A percentile compares a stretch with the other conserved stretches of the same genome.
These are phyloP conservation scores for Capsaspora owczarzaki DNA, from an alignment of 78 protist species.

Conservation along the genomic window DNA sequence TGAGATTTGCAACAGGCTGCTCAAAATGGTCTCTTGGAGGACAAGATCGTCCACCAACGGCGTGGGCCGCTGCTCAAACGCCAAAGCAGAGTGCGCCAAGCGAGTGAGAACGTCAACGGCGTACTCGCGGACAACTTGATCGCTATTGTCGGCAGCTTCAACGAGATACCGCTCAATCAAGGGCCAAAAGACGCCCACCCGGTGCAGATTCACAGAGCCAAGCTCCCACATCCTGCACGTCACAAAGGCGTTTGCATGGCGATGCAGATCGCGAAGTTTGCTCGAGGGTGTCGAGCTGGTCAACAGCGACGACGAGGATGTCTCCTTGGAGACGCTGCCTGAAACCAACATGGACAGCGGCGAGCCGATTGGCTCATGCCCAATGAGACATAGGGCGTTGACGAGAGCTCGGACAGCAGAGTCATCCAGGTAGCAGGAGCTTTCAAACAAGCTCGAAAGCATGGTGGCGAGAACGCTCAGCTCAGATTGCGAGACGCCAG, in stretches of 20 bases:
- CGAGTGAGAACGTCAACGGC: background rate
- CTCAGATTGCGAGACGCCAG: background rate
- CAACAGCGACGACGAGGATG: no score
- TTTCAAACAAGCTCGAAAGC: background rate
- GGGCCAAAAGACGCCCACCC: slow-evolving; percentile 9
- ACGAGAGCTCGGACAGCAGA: background rate
- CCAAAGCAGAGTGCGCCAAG: background rate
- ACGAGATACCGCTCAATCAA: background rate
- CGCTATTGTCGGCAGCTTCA: background rate
- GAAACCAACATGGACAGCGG: no score
- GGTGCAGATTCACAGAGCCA: slow-evolving; percentile 7
- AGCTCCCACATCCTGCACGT: background rate
- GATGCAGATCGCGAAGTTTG: background rate
- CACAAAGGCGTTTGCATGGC: background rate
- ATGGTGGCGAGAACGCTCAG: background rate
- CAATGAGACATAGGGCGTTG: background rate
- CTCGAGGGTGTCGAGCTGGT: background rate
- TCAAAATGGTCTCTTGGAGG: background rate
- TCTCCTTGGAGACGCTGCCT: background rate
- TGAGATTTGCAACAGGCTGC: background rate
- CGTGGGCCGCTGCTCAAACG: background rate
- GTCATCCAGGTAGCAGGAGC: background rate
- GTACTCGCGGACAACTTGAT: background rate
- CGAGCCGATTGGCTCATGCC: no score
- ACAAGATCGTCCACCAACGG: background rate